Evolutionary conservation across 2,329 filamentous ascomycete genomes (phyloP).

Genomic region (Stagonosporopsis vannaccii): DNA sequence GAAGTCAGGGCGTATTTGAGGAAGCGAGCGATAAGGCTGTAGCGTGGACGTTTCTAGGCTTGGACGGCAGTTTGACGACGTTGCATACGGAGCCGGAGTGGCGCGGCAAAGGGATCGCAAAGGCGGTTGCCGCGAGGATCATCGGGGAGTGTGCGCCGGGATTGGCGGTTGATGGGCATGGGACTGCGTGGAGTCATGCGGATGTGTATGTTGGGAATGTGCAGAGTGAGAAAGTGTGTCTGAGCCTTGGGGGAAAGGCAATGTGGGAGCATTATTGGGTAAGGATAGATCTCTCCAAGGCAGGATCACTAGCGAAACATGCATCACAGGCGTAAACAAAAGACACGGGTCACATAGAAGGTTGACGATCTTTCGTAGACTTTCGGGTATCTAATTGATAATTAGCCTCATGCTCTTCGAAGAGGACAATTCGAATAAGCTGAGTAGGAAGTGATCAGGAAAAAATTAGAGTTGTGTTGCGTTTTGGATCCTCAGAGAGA

Average conservation of each 20-base stretch:
- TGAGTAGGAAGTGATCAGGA: slow-evolving; percentile 58
- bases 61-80: slow-evolving; percentile 68
- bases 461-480: slow-evolving; percentile 76
- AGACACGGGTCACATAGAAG: slow-evolving; percentile 4
- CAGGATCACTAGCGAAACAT: slow-evolving; percentile 24
- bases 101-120: slow-evolving; percentile 69
- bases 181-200: slow-evolving; percentile 65
- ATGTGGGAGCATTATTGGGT: slow-evolving; percentile 68
- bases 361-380: not conserved
- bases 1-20: slow-evolving; percentile 53
- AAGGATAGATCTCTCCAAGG: slow-evolving; percentile 51
- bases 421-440: slow-evolving; percentile 1
- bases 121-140: slow-evolving; percentile 65
- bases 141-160: slow-evolving; percentile 55
- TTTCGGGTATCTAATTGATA: slow-evolving; percentile 25
- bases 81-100: slow-evolving; percentile 68
- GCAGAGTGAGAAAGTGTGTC: slow-evolving; percentile 68
- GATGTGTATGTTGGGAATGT: slow-evolving; percentile 69
- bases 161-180: slow-evolving; percentile 40
- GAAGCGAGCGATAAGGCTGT: slow-evolving; percentile 58
- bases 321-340: slow-evolving; percentile 5
- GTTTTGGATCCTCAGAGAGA: slow-evolving; percentile 63
- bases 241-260: slow-evolving; percentile 64
- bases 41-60: slow-evolving; percentile 70
- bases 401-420: slow-evolving; percentile 27